Percentiles rank a stretch among this genome's conserved stretches.
Conservation (phyloP, 257 asterid species). For the Craterostigma plantagineum region DNA sequence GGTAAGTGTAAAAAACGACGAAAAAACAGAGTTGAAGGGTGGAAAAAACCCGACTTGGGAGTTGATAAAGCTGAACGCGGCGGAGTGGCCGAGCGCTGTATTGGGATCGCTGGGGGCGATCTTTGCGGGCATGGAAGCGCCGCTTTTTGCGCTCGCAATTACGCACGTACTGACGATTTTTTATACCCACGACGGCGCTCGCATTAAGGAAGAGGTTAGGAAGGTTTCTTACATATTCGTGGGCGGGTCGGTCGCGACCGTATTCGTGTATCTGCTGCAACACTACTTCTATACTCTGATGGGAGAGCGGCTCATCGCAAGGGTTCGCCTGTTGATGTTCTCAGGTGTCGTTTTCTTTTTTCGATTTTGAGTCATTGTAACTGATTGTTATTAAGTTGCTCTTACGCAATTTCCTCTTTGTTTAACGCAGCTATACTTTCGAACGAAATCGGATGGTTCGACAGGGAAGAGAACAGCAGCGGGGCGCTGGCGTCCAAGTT, state of each 20-base stretch:
- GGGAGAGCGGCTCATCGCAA: slow-evolving; percentile 49
- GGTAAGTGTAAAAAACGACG: too few species aligned
- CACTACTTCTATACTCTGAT: slow-evolving; percentile 44
- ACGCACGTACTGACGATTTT: slow-evolving; percentile 37
- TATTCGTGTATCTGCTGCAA: slow-evolving; percentile 33
- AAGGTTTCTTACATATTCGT: slow-evolving; percentile 27
- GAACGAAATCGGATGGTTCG: slow-evolving; percentile 52
- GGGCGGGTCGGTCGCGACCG: slow-evolving; percentile 25
- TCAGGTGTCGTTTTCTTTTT: slow-evolving; percentile 23
- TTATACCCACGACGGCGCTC: slow-evolving; percentile 22
- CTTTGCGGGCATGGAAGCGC: slow-evolving; percentile 52
- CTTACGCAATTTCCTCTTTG: too few species aligned
- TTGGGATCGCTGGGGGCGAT: slow-evolving; percentile 41
- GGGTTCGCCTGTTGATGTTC: slow-evolving; percentile 45
- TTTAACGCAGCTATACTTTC: slow-evolving; percentile 34
- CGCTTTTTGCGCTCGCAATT: slow-evolving; percentile 46
- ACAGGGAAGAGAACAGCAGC: slow-evolving; percentile 33
- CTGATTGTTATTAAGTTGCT: not conserved
- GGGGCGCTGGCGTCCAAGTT: slow-evolving; percentile 34
- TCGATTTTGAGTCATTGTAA: not conserved
- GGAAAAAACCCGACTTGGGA: slow-evolving; percentile 21
- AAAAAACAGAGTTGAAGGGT: too few species aligned
- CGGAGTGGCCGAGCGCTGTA: slow-evolving; percentile 44
- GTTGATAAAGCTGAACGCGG: slow-evolving; percentile 32
- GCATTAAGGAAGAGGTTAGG: slow-evolving; percentile 26